Evolutionary conservation across 106 monocot species (phyloP).

Genomic region (Hemerocallis citrina): DNA sequence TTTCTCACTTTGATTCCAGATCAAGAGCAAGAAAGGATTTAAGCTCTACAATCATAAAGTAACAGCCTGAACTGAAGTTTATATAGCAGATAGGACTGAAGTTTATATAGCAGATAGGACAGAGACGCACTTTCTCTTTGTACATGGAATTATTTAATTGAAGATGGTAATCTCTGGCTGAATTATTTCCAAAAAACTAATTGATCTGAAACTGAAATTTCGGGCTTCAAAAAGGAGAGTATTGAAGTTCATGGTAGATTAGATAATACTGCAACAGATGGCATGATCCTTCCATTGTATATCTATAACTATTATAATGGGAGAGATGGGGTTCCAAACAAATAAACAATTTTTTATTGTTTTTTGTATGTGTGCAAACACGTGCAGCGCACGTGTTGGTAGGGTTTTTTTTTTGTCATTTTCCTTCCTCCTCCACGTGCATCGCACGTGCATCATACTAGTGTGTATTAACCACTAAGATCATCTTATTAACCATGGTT

Average conservation of each 20-base stretch:
- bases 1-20: neutral
- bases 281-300: neutral
- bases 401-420: too few species aligned
- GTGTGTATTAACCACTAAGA: neutral
- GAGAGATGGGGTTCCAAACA: too few species aligned
- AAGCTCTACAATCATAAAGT: too few species aligned
- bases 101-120: neutral
- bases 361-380: too few species aligned
- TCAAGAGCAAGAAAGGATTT: neutral
- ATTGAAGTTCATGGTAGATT: neutral
- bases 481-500: neutral
- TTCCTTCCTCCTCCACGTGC: too few species aligned
- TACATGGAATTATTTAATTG: neutral
- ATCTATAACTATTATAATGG: too few species aligned
- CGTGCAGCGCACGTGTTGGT: too few species aligned
- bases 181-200: neutral
- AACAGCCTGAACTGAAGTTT: too few species aligned
- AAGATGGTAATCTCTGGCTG: neutral
- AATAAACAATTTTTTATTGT: too few species aligned
- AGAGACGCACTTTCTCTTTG: neutral
- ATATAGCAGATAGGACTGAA: too few species aligned
- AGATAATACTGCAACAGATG: neutral
- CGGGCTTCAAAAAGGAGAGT: neutral
- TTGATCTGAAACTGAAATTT: neutral
- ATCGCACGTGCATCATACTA: too few species aligned